A percentile compares a stretch with the other conserved stretches of the same genome.
phyloP scores from a whole-genome alignment of 1,139 yeast species.

The Yamadazyma atmosphaerica region DNA sequence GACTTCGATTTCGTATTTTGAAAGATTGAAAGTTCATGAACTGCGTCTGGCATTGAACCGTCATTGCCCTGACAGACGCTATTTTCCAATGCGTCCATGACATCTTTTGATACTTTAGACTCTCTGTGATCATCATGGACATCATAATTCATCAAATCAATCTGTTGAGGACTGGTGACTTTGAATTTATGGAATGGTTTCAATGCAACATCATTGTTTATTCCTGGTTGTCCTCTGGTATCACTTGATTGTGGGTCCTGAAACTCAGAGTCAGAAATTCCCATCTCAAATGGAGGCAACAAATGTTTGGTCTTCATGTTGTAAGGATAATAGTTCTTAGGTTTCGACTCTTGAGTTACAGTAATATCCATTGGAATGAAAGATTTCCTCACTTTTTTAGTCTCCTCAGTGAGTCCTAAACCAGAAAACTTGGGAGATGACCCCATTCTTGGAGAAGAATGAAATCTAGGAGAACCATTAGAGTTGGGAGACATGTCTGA shows the following conservation, averaged over 20 bases:
- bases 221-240: neutral
- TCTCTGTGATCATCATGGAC: neutral
- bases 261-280: neutral
- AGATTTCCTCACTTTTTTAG: conserved; percentile 14
- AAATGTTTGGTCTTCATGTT: conserved; percentile 7
- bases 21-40: neutral
- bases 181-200: conserved; percentile 16
- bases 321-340: conserved; percentile 14
- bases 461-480: conserved; percentile 5
- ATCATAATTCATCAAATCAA: conserved; percentile 4
- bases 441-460: conserved; percentile 9
- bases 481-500: conserved; percentile 3
- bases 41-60: neutral
- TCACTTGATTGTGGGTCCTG: neutral
- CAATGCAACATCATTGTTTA: conserved; percentile 6
- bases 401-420: neutral
- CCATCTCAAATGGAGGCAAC: conserved; percentile 19
- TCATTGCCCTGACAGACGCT: neutral
- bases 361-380: conserved; percentile 24
- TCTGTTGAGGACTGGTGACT: conserved; percentile 9
- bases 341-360: conserved; percentile 16
- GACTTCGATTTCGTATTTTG: neutral
- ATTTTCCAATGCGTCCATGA: neutral
- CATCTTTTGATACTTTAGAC: neutral
- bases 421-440: conserved; percentile 1